Conservation (phyloP, 2,329 filamentous ascomycete genomes). For the Cryphonectria carpinicola region DNA sequence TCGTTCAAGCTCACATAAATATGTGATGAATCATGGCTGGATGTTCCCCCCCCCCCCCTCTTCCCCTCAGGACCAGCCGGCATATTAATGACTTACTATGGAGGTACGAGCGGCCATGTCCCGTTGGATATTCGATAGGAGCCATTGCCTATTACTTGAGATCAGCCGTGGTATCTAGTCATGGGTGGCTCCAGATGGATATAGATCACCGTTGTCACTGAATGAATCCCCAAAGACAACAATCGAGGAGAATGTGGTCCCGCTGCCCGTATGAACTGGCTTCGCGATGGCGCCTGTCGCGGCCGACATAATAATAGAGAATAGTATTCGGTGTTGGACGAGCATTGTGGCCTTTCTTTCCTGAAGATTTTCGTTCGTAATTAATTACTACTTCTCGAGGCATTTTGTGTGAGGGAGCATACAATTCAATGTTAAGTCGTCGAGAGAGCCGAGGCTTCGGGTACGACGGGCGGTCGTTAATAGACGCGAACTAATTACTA, state of each 20-base stretch:
- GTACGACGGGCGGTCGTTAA: too few species aligned
- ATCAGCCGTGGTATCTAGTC: not conserved
- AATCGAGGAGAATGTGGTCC: slow-evolving; percentile 4
- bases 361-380: too few species aligned
- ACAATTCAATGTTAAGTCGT: not conserved
- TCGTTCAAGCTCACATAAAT: not conserved
- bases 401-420: not conserved
- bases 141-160: slow-evolving; percentile 6
- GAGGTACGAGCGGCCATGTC: slow-evolving; percentile 15
- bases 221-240: slow-evolving; percentile 12
- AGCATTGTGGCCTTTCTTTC: not conserved
- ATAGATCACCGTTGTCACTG: slow-evolving; percentile 9
- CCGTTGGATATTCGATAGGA: slow-evolving; percentile 11
- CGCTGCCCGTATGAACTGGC: not conserved
- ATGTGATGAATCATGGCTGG: not conserved
- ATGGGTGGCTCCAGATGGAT: not conserved
- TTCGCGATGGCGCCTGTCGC: not conserved
- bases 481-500: too few species aligned
- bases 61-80: not conserved
- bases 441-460: too few species aligned
- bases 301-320: not conserved
- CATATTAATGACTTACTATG: not conserved
- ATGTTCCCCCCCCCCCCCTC: not conserved
- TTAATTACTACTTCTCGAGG: not conserved
- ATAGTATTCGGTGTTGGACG: not conserved